A percentile compares a stretch with the other conserved stretches of the same genome.
These are phyloP conservation scores for Apophysomyces sp. DNA, from an alignment of 371 early-diverging fungal genomes.

Conservation along the genomic window DNA sequence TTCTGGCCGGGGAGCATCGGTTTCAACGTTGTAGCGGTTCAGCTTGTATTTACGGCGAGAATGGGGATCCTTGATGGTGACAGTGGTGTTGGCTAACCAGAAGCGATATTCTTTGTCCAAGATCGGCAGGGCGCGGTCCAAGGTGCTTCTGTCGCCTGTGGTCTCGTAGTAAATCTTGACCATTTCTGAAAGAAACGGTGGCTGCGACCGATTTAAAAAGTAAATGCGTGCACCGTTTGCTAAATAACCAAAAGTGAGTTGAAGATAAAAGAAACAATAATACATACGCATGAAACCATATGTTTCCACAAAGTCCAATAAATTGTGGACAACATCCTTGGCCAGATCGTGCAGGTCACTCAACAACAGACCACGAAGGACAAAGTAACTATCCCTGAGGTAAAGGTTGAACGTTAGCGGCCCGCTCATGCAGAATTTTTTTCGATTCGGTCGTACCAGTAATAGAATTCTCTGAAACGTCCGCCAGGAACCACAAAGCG, in stretches of 20 bases:
- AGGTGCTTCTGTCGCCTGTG: constrained; percentile 53
- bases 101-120: constrained; percentile 70
- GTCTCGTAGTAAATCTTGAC: constrained; percentile 58
- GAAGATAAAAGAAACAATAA: constrained; percentile 4
- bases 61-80: constrained; percentile 31
- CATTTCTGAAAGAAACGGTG: constrained; percentile 82
- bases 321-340: constrained; percentile 66
- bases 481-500: constrained; percentile 92
- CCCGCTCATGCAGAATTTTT: too few relatives aligned
- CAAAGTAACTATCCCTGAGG: constrained; percentile 78
- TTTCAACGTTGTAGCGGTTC: constrained; percentile 59
- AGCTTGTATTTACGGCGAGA: constrained; percentile 24
- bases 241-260: constrained; percentile 8
- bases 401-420: too few relatives aligned
- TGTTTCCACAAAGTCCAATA: constrained; percentile 65
- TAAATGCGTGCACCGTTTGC: constrained; percentile 88
- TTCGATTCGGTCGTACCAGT: constrained; percentile 58
- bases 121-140: constrained; percentile 51
- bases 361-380: constrained; percentile 74
- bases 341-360: constrained; percentile 62
- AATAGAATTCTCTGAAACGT: constrained; percentile 87
- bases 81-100: constrained; percentile 62
- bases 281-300: constrained; percentile 80
- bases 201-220: constrained; percentile 87
- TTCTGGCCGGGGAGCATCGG: constrained; percentile 74